These are phyloP conservation scores for Sporothrix mexicana DNA, from an alignment of 2,329 filamentous ascomycete species.

Conservation along the genomic window DNA sequence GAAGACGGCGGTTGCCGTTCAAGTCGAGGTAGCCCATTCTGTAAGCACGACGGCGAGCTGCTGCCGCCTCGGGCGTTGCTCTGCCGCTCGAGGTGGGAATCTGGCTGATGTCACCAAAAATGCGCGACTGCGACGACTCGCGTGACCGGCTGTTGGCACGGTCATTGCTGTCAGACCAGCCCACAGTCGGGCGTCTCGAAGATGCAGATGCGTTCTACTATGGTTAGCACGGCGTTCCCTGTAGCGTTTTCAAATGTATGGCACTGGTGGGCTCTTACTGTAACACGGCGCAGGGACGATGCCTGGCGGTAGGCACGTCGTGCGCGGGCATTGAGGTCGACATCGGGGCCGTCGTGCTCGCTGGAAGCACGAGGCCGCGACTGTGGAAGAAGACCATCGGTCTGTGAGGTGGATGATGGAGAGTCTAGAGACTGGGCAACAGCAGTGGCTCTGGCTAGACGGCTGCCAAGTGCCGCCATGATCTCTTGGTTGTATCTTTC, in stretches of 20 bases:
- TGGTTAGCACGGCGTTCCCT: slow-evolving; percentile 15
- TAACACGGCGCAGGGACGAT: slow-evolving; percentile 30
- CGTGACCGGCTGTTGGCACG: slow-evolving; percentile 1
- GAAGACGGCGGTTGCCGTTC: slow-evolving; percentile 27
- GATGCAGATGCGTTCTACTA: slow-evolving; percentile 20
- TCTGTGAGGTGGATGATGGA: neutral
- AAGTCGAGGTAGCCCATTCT: slow-evolving; percentile 28
- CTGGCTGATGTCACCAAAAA: slow-evolving; percentile 30
- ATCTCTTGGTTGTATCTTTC: neutral
- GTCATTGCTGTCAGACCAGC: slow-evolving; percentile 31
- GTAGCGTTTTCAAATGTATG: too few species aligned
- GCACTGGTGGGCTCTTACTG: slow-evolving; percentile 5
- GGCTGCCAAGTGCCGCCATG: neutral
- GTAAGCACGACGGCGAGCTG: slow-evolving; percentile 19
- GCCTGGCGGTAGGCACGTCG: neutral
- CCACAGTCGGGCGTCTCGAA: slow-evolving; percentile 26
- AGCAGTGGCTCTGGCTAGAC: neutral
- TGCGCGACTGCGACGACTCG: slow-evolving; percentile 29
- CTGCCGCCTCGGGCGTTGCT: neutral
- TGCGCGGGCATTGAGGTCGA: neutral
- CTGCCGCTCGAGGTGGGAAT: slow-evolving; percentile 15
- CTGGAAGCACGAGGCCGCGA: neutral
- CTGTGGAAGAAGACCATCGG: neutral
- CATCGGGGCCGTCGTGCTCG: slow-evolving; percentile 1
- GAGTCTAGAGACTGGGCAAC: neutral